Evolutionary conservation across 2,329 filamentous ascomycete species (phyloP), one percentile per base, ranked within the genome.

Genomic region (Penicillium sp.): DNA sequence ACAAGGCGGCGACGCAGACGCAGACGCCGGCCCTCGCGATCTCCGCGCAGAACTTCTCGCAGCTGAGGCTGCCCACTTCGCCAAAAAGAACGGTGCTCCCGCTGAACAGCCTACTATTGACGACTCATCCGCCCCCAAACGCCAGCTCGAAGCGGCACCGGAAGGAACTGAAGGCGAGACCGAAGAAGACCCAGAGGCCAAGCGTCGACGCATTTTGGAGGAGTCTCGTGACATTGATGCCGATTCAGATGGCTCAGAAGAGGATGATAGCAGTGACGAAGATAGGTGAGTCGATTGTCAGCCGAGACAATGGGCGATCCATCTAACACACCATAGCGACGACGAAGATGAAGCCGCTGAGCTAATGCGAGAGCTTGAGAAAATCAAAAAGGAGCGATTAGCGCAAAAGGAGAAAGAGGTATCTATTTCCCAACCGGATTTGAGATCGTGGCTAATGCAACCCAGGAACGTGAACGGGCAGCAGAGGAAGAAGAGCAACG

Each of bases 191-290:
- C 77, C 84, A 2, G 90, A 92, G 57, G 85, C 89, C 9, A 97
- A 97, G 72, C 82, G 93, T 67, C 81, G 91, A 68, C 85, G 91
- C 64, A 89, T 97, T 76, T 74, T 97, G 63, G 92, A 94, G 66
- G 92, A 96, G 68, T 89, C 91, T 16, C 81, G 89, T 57, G 92
- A 94, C 60, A 88, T 96, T 59, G 94, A 97, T 72, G 92, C 91
- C 6, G 88, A 89, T 64, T 88, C 86, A 1, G 88, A 88, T 44
- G 83, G 83, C 24, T 83, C 82, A 42, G 79, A 79, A 48, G 77
- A 83, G 42, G 80, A 82, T 43, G 80, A 82, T 42, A 85, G 81
- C 55, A 84, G 81, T 61, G 83, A 87, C 49, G 78, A 85, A 56
- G 86, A 88, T 10, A 85, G 79, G 74, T 81, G 61, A 22, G 71